Percentiles rank a stretch among this genome's conserved stretches.
Conservation (phyloP, 352 stramenopile genomes). For the Blastocystis hominis region DNA sequence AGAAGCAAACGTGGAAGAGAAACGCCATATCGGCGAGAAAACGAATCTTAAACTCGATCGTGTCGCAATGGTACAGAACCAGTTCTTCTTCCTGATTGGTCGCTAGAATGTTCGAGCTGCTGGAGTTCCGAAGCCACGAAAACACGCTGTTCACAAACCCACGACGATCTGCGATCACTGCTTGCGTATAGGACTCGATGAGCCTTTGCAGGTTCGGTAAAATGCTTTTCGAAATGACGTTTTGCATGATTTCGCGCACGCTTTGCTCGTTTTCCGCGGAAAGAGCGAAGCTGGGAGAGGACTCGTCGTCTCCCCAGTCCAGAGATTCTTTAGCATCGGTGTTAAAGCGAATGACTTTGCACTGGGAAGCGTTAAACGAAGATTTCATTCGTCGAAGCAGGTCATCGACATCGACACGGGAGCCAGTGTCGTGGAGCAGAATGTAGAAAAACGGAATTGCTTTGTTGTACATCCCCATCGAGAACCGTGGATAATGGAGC, state of each 20-base stretch:
- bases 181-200: conserved; percentile 1
- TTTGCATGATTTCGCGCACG: background rate
- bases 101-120: conserved; percentile 12
- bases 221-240: background rate
- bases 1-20: background rate
- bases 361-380: conserved; percentile 12
- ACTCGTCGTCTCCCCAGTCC: too few relatives aligned
- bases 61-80: background rate
- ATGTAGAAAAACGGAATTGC: conserved; percentile 49
- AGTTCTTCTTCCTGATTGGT: background rate
- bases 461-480: background rate
- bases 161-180: conserved; percentile 15
- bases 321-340: background rate
- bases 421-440: background rate
- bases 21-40: conserved; percentile 50
- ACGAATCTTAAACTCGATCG: conserved; percentile 48
- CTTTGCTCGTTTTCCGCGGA: background rate
- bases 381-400: conserved; percentile 41
- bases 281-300: background rate
- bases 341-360: conserved; percentile 14
- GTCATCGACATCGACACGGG: background rate
- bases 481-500: background rate
- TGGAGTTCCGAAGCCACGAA: conserved; percentile 4
- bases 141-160: conserved; percentile 20
- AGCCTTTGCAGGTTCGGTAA: background rate